Conservation (phyloP, 1,284 basidiomycete species). For the Porodaedalea pini region DNA sequence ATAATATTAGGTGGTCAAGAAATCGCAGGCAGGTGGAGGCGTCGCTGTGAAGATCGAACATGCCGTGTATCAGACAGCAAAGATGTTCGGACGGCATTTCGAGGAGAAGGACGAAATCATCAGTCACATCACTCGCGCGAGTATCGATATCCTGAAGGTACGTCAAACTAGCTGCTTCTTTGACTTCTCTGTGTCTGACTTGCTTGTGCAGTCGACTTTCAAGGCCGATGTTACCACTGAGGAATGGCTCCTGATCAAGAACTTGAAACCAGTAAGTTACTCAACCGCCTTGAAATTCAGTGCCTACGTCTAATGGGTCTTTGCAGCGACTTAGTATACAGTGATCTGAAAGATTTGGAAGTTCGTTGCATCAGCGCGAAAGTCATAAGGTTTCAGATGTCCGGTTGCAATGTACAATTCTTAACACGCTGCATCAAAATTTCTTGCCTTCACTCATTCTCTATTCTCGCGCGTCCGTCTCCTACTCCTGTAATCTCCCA, state of each 20-base stretch:
- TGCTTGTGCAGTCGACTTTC: conserved; percentile 64
- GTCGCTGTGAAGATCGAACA: conserved; percentile 99
- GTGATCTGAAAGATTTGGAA: not conserved
- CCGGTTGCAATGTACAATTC: not conserved
- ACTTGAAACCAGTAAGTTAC: conserved; percentile 75
- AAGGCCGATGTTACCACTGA: conserved; percentile 87
- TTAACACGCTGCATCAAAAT: not conserved
- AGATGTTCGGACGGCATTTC: conserved; percentile 93
- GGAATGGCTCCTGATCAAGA: conserved; percentile 94
- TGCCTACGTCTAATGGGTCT: too few relatives aligned
- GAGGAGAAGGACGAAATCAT: conserved; percentile 95
- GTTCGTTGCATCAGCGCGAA: too few relatives aligned
- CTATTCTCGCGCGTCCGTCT: too few relatives aligned
- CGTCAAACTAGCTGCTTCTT: not conserved
- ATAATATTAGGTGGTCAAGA: conserved; percentile 76
- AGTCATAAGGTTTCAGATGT: not conserved
- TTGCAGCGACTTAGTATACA: conserved; percentile 8
- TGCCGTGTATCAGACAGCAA: conserved; percentile 92
- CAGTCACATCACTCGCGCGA: conserved; percentile 86
- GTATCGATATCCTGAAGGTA: conserved; percentile 93
- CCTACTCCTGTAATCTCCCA: too few relatives aligned
- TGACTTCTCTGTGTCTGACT: conserved; percentile 12
- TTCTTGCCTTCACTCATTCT: too few relatives aligned
- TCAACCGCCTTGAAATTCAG: not conserved
- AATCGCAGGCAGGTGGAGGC: conserved; percentile 89